Conservation (phyloP, 1,284 basidiomycete species). For the Gomphus bonarii region DNA sequence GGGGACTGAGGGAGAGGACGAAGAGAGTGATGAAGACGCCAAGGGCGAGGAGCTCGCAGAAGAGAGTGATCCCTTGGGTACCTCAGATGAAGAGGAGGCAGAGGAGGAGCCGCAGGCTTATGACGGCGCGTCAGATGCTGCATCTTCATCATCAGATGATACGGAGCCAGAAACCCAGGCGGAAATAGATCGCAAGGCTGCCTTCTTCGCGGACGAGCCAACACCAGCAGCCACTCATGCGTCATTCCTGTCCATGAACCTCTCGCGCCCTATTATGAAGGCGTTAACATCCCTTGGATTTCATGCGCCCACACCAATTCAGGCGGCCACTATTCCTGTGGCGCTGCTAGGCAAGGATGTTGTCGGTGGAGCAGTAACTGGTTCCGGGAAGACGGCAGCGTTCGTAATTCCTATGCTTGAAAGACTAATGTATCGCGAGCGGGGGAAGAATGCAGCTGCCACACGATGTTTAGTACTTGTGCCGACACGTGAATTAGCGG, state of each 20-base stretch:
- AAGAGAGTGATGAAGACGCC: conserved; percentile 21
- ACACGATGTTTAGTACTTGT: conserved; percentile 90
- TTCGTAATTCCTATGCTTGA: conserved; percentile 94
- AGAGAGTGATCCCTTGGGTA: conserved; percentile 21
- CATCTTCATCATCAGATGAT: conserved; percentile 34
- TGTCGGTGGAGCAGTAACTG: conserved; percentile 91
- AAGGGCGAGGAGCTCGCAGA: conserved; percentile 28
- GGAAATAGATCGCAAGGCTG: conserved; percentile 71
- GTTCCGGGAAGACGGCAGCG: conserved; percentile 94
- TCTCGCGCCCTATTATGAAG: conserved; percentile 84
- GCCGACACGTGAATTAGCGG: conserved; percentile 89
- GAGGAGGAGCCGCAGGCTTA: conserved; percentile 31
- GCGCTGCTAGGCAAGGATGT: conserved; percentile 92
- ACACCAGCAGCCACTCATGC: conserved; percentile 28
- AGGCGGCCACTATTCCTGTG: conserved; percentile 86
- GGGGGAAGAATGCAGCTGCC: conserved; percentile 76
- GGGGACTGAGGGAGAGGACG: conserved; percentile 20
- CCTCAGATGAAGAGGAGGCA: conserved; percentile 23
- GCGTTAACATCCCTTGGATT: conserved; percentile 79
- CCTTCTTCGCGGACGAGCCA: conserved; percentile 69
- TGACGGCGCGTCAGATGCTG: conserved; percentile 30
- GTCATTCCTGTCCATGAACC: conserved; percentile 79
- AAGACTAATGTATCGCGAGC: conserved; percentile 81
- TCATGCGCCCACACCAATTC: conserved; percentile 87
- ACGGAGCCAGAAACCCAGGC: conserved; percentile 61